These are phyloP conservation scores for Jaenimonas drosophilae DNA, from an alignment of 208 protist genomes.

Conservation along the genomic window DNA sequence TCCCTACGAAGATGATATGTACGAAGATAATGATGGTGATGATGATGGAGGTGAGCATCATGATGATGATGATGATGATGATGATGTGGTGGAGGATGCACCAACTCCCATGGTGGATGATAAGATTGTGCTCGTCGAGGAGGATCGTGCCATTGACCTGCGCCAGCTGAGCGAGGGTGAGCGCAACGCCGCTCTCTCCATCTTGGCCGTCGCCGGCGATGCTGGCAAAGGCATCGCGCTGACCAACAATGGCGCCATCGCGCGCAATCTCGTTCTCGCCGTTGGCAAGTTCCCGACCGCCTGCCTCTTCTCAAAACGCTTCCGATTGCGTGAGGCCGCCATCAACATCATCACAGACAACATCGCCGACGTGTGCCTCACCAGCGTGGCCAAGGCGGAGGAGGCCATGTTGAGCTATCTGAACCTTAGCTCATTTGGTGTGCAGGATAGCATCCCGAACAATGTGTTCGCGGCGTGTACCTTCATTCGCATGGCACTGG, in stretches of 20 bases:
- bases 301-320: slow-evolving; percentile 64
- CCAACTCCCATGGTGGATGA: too few species aligned
- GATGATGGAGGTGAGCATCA: slow-evolving; percentile 1
- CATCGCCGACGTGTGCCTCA: slow-evolving; percentile 13
- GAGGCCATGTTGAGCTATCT: slow-evolving; percentile 68
- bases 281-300: slow-evolving; percentile 51
- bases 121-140: too few species aligned
- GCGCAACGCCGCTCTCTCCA: slow-evolving; percentile 2
- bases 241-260: slow-evolving; percentile 9
- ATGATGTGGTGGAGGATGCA: too few species aligned
- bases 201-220: slow-evolving; percentile 7
- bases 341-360: slow-evolving; percentile 34
- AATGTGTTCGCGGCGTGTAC: slow-evolving; percentile 58
- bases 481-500: slow-evolving; percentile 56
- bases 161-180: slow-evolving; percentile 1
- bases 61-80: background rate
- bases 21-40: slow-evolving; percentile 2
- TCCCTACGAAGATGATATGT: background rate
- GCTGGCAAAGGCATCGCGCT: slow-evolving; percentile 5
- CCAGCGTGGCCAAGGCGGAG: slow-evolving; percentile 17
- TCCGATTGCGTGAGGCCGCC: slow-evolving; percentile 69
- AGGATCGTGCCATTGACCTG: too few species aligned
- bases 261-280: slow-evolving; percentile 14
- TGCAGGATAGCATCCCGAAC: slow-evolving; percentile 76
- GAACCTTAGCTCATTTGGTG: slow-evolving; percentile 55